These are phyloP conservation scores for Ajuga reptans DNA, from an alignment of 305 asterid genomes.

Conservation along the genomic window DNA sequence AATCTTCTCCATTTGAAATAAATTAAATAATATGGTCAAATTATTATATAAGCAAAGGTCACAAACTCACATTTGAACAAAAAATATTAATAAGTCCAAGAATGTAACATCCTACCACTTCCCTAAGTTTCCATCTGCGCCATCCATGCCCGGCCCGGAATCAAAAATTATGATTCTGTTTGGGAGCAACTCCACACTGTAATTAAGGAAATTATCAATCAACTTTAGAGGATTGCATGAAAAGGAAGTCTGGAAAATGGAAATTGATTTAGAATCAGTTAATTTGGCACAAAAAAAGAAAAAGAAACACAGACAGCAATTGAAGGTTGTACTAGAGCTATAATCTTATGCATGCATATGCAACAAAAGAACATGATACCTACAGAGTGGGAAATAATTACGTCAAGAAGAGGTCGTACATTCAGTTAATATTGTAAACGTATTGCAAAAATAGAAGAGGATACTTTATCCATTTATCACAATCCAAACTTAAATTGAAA, in stretches of 20 bases:
- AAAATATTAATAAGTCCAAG: neutral
- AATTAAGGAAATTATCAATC: constrained; percentile 20
- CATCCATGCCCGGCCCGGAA: constrained; percentile 82
- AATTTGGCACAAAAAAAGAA: neutral
- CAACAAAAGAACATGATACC: neutral
- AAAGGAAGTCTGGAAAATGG: neutral
- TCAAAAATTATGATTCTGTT: constrained; percentile 47
- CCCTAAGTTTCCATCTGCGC: constrained; percentile 47
- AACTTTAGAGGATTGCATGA: constrained; percentile 4
- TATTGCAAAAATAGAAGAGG: neutral
- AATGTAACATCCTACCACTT: constrained; percentile 47
- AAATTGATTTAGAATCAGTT: neutral
- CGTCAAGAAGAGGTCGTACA: neutral
- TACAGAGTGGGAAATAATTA: neutral
- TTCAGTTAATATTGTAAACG: neutral
- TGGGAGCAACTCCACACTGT: constrained; percentile 37
- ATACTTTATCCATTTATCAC: neutral
- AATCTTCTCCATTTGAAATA: neutral
- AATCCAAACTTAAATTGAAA: neutral
- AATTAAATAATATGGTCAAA: neutral
- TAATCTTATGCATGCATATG: neutral
- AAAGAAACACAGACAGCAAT: neutral
- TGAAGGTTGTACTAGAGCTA: neutral
- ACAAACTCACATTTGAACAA: neutral
- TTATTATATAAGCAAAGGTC: neutral